Base-by-base conservation (phyloP, 768 basidiomycete genomes). In the Tricholoma matsutake region DNA sequence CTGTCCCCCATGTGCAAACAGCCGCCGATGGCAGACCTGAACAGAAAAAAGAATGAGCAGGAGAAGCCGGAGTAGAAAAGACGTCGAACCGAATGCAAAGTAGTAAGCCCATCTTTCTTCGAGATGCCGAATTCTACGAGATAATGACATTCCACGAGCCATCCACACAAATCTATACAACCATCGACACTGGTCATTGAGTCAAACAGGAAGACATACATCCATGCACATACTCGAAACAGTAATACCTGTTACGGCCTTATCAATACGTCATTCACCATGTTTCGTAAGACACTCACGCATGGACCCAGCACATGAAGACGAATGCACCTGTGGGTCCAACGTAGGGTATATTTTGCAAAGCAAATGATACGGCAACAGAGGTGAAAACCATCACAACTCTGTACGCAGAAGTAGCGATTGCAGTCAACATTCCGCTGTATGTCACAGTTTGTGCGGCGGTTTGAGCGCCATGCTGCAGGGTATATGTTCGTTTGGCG, bases 91-190 rank as follows among this genome's bases (percentile, higher is more conserved):
- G 64, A 94, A 96, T 4, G 89, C 89, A 61, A 94, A 81, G 69
- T 87, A 92, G 74, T 95, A 96, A 1, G 89, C 83, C 94, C 94
- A 96, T 43, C 92, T 83, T 72, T 94, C 91, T 74, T 96, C 94
- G 18, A 94, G 76, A 69, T 89, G 83, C 53, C 86, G 76, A 51
- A 94, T 83, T 58, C 92, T 78, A 13, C 82, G 75, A 1, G 90
- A 81, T 11, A 93, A 76, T 11, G 89, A 87, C 63, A 87, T 67
- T 1, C 90, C 90, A 13, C 87, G 84, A 8, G 90, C 83, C 51
- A 89, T 84, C 91, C 91, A 92, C 18, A 88, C 81, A 68, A 89
- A 92, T 68, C 91, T 92, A 59, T 28, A 59, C 47, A 18, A 56
- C 34, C 10, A n/a, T 68, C 61, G 41, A 65, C 65, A 32, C 16